Evolutionary conservation across 31 red algal genomes (phyloP).

Genomic region (Endocladia muricata): DNA sequence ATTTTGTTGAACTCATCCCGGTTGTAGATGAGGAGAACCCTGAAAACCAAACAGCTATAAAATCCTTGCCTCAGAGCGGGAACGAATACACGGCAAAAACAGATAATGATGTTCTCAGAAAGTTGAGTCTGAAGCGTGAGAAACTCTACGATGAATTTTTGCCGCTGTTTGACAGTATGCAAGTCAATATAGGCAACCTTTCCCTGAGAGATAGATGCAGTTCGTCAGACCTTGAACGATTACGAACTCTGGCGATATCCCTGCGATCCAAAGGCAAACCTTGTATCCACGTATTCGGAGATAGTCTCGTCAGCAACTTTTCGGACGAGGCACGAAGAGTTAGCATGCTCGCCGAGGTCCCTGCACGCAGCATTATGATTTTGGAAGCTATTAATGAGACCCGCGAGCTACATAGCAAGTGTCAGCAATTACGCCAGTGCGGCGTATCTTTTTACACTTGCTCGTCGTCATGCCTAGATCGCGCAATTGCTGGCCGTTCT

Average conservation of each 20-base stretch:
- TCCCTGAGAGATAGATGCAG: background rate
- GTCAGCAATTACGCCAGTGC: background rate
- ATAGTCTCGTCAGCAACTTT: background rate
- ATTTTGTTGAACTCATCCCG: slow-evolving; percentile 23
- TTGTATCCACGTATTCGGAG: background rate
- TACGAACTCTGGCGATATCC: background rate
- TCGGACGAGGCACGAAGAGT: background rate
- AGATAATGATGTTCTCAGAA: background rate
- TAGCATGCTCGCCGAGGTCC: slow-evolving; percentile 12
- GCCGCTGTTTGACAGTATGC: slow-evolving; percentile 6
- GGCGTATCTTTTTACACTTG: slow-evolving; percentile 6
- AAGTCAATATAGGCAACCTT: slow-evolving; percentile 10
- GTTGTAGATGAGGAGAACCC: background rate
- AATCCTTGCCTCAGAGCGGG: background rate
- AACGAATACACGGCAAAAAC: background rate
- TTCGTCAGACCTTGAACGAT: slow-evolving; percentile 3
- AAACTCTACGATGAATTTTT: slow-evolving; percentile 14
- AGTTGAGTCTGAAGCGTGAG: background rate
- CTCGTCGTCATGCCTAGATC: slow-evolving; percentile 1
- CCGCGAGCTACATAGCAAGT: background rate
- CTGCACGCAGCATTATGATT: slow-evolving; percentile 2
- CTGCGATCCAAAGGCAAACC: slow-evolving; percentile 3
- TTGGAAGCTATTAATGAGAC: background rate
- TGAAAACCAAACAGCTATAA: background rate
- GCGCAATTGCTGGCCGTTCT: background rate